Conservation (phyloP, 2,329 filamentous ascomycete genomes). For the Hypoxylon sp. region DNA sequence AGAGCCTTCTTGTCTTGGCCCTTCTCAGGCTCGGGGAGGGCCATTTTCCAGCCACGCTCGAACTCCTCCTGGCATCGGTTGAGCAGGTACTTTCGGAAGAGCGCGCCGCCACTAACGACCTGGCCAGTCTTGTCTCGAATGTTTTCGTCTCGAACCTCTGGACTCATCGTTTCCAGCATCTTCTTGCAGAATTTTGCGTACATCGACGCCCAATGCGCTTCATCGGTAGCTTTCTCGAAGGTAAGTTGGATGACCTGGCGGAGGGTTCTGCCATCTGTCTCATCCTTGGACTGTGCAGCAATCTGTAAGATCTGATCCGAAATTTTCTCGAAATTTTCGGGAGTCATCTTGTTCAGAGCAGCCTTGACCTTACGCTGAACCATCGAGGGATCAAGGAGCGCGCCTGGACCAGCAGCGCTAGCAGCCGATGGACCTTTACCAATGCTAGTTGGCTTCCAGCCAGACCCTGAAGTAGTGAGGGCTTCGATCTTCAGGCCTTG, state of each 20-base stretch:
- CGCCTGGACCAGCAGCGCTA: conserved; percentile 57
- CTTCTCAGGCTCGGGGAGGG: conserved; percentile 81
- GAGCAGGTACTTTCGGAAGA: conserved; percentile 98
- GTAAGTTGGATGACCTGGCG: conserved; percentile 98
- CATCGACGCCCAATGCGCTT: conserved; percentile 98
- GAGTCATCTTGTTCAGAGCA: conserved; percentile 99
- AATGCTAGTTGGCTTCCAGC: conserved; percentile 90
- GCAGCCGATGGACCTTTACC: conserved; percentile 57
- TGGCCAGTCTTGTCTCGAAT: conserved; percentile 91
- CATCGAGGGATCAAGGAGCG: conserved; percentile 85
- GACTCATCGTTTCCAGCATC: conserved; percentile 95
- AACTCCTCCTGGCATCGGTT: conserved; percentile 99
- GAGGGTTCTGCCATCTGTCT: conserved; percentile 91
- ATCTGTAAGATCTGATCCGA: conserved; percentile 93
- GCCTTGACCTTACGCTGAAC: conserved; percentile 99
- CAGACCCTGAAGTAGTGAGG: conserved; percentile 76
- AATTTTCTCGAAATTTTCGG: conserved; percentile 88
- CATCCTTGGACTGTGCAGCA: conserved; percentile 93
- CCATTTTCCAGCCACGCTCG: conserved; percentile 95
- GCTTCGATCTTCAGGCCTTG: conserved; percentile 84
- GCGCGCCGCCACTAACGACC: conserved; percentile 88
- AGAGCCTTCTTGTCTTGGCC: conserved; percentile 70
- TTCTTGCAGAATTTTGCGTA: conserved; percentile 98
- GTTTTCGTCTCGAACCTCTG: conserved; percentile 93
- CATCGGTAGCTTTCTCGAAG: conserved; percentile 98